Percentiles rank a stretch among this genome's conserved stretches.
These are phyloP conservation scores for Vitis riparia DNA, from an alignment of 164 flowering plant species.

Conservation along the genomic window DNA sequence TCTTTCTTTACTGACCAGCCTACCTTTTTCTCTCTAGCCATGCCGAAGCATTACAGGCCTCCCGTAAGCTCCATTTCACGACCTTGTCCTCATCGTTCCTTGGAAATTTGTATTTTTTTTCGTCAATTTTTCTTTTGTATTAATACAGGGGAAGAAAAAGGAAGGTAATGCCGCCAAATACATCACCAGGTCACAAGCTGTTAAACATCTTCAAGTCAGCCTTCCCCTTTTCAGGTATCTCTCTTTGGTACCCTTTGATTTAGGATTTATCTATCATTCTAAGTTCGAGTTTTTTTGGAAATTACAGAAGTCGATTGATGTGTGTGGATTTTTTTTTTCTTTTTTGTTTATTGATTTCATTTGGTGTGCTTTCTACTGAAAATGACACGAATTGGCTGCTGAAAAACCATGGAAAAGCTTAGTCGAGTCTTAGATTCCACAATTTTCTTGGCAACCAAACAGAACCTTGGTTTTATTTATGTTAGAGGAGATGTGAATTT, in stretches of 20 bases:
- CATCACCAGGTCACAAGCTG: constrained; percentile 72
- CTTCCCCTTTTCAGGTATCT: constrained; percentile 69
- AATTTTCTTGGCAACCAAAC: too few relatives aligned
- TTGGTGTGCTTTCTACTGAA: too few relatives aligned
- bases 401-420: too few relatives aligned
- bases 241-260: background rate
- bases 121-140: constrained; percentile 1
- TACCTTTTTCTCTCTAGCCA: constrained; percentile 21
- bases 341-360: too few relatives aligned
- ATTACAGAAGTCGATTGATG: too few relatives aligned
- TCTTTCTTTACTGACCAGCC: background rate
- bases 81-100: background rate
- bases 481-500: too few relatives aligned
- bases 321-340: too few relatives aligned
- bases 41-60: constrained; percentile 89
- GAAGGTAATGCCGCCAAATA: constrained; percentile 90
- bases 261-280: too few relatives aligned
- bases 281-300: too few relatives aligned
- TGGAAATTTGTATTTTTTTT: background rate
- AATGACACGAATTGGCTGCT: too few relatives aligned
- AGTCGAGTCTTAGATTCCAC: too few relatives aligned
- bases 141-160: constrained; percentile 84
- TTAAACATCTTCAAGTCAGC: constrained; percentile 64
- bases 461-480: too few relatives aligned
- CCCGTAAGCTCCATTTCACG: constrained; percentile 40